Percentiles rank a stretch among this genome's conserved stretches.
phyloP scores from a whole-genome alignment of 2,329 filamentous ascomycete genomes.

The Alternaria brassicicola region DNA sequence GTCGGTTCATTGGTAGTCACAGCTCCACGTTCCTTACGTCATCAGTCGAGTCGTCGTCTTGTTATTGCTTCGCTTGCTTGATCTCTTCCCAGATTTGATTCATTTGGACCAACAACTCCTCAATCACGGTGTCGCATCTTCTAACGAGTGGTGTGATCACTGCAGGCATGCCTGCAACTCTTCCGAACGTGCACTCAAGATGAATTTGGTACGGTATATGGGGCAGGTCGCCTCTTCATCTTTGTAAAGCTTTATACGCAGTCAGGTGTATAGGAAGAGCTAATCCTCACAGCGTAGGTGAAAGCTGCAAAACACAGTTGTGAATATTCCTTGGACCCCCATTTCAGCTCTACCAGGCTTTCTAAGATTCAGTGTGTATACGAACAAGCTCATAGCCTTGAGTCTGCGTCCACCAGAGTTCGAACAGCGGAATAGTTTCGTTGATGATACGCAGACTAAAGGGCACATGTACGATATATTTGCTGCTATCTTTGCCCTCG shows the following conservation, averaged over 20 bases:
- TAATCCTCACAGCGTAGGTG: neutral
- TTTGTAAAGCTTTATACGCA: neutral
- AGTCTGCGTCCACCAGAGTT: neutral
- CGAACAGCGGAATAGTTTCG: too few relatives aligned
- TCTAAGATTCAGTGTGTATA: neutral
- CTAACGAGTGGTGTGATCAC: neutral
- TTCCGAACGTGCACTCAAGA: neutral
- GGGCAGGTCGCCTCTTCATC: neutral
- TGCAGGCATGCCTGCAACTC: neutral
- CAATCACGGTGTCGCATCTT: neutral
- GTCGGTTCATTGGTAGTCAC: neutral
- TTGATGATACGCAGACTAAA: too few relatives aligned
- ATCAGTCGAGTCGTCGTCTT: neutral
- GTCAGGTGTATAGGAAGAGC: neutral
- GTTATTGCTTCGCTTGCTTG: neutral
- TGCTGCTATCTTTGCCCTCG: too few relatives aligned
- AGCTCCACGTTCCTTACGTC: neutral
- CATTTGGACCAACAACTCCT: neutral
- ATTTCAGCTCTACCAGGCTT: neutral
- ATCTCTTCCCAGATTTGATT: neutral
- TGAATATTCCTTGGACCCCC: neutral
- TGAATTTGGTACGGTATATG: neutral
- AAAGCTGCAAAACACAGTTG: neutral
- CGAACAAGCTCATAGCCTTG: neutral
- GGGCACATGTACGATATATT: too few relatives aligned